Evolutionary conservation across 495 filamentous ascomycete species (phyloP).

Genomic region (Daldinia decipiens): DNA sequence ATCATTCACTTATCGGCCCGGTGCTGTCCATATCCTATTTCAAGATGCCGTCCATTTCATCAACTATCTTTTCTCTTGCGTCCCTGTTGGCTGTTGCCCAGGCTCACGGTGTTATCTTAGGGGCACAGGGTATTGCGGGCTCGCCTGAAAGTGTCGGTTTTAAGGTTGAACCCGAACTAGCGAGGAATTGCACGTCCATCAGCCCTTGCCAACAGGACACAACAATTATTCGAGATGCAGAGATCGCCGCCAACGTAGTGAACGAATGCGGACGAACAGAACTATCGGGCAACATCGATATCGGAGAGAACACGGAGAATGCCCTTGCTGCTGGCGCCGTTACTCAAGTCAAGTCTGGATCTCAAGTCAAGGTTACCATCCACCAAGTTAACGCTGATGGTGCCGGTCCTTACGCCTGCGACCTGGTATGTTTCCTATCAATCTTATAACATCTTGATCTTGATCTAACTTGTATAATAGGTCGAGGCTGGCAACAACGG

Average conservation of each 20-base stretch:
- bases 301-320: conserved; percentile 64
- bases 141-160: conserved; percentile 58
- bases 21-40: conserved; percentile 39
- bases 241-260: conserved; percentile 58
- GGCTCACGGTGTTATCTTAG: conserved; percentile 57
- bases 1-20: conserved; percentile 42
- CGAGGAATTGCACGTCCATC: conserved; percentile 62
- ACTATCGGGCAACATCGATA: conserved; percentile 63
- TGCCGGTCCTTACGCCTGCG: conserved; percentile 64
- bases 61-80: conserved; percentile 48
- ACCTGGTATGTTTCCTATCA: conserved; percentile 44
- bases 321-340: conserved; percentile 55
- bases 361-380: conserved; percentile 55
- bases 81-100: conserved; percentile 50
- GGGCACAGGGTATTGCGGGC: conserved; percentile 52
- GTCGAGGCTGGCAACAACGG: conserved; percentile 58
- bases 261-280: conserved; percentile 62
- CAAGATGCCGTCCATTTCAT: conserved; percentile 49
- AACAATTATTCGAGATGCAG: conserved; percentile 63
- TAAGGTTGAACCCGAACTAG: conserved; percentile 54
- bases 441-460: background rate
- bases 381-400: conserved; percentile 67
- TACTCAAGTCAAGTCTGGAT: conserved; percentile 56
- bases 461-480: conserved; percentile 13
- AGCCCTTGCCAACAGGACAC: conserved; percentile 64